A percentile compares a stretch with the other conserved stretches of the same genome.
Conservation (phyloP, 768 basidiomycete species). For the Phlegmacium glaucopus region DNA sequence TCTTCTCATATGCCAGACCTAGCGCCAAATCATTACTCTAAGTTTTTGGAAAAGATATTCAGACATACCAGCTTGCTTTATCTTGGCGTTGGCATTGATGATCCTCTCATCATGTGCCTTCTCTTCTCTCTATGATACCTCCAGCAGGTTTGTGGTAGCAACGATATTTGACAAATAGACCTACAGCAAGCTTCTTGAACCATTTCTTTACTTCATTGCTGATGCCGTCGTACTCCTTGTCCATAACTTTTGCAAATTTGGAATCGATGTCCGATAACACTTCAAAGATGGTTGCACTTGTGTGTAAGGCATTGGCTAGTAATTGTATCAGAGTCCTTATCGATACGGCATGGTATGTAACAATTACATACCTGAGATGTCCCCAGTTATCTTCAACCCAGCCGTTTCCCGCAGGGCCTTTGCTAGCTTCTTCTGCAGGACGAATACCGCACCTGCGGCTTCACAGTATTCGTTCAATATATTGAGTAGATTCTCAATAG, state of each 20-base stretch:
- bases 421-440: slow-evolving; percentile 71
- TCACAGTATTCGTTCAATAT: slow-evolving; percentile 76
- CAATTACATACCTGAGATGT: slow-evolving; percentile 56
- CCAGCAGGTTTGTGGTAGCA: neutral
- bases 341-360: neutral
- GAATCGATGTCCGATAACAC: slow-evolving; percentile 63
- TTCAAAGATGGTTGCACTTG: slow-evolving; percentile 67
- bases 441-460: slow-evolving; percentile 55
- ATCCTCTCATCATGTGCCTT: slow-evolving; percentile 72
- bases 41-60: neutral
- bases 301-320: slow-evolving; percentile 64
- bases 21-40: slow-evolving; percentile 5
- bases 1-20: slow-evolving; percentile 79
- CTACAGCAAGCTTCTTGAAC: slow-evolving; percentile 80
- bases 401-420: slow-evolving; percentile 70
- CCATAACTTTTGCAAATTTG: slow-evolving; percentile 72
- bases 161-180: slow-evolving; percentile 21
- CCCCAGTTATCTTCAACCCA: slow-evolving; percentile 51
- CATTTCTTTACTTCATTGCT: slow-evolving; percentile 76
- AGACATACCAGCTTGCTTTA: slow-evolving; percentile 69
- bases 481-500: slow-evolving; percentile 64
- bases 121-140: slow-evolving; percentile 65
- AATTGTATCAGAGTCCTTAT: slow-evolving; percentile 6
- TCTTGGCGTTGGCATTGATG: slow-evolving; percentile 59
- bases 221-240: slow-evolving; percentile 67